Base-by-base conservation (phyloP, 2,329 filamentous ascomycete genomes). In the Fusarium abutilonis region DNA sequence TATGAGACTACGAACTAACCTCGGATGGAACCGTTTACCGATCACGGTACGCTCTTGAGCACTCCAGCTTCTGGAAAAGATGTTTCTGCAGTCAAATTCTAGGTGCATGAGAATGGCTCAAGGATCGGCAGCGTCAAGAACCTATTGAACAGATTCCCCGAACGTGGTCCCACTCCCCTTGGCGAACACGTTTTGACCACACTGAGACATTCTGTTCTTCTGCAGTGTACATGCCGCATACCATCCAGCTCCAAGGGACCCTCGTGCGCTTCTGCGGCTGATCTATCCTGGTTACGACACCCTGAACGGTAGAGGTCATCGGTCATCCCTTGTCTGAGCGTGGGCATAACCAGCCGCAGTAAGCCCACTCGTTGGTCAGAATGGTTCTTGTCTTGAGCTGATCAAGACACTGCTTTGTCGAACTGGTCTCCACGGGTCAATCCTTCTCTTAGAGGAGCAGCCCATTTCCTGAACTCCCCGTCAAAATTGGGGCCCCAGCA, bases 391-490 rank as follows among this genome's bases (percentile, higher is more conserved):
- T 48, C 21, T 44, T 39, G 36, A 48, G 17, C 49, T 41, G 34
- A 68, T 59, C 53, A 49, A 47, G 47, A 59, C n/a, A 41, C 51
- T 41, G 14, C 50, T 52, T 62, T 53, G 51, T 56, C 40, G 62
- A 62, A 56, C 47, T 46, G 51, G 41, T 56, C 39, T 54, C 52
- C 55, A 63, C 42, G 49, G 44, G 48, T 48, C 54, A 59, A 64
- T 56, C 45, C 50, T 56, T 42, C 50, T 51, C 47, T 49, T 35
- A 50, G 34, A 56, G 46, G 19, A 51, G 31, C 40, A 49, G 49
- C 26, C 35, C 40, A 64, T 65, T 44, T 49, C 35, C 52, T 49
- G 60, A 69, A 69, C 67, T 69, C 67, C 67, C 67, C 67, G 67
- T 57, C 42, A 58, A 47, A 56, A 57, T 48, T 55, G 64, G 67